These are phyloP conservation scores for Claviceps capensis DNA, from an alignment of 2,329 filamentous ascomycete genomes.

Conservation along the genomic window DNA sequence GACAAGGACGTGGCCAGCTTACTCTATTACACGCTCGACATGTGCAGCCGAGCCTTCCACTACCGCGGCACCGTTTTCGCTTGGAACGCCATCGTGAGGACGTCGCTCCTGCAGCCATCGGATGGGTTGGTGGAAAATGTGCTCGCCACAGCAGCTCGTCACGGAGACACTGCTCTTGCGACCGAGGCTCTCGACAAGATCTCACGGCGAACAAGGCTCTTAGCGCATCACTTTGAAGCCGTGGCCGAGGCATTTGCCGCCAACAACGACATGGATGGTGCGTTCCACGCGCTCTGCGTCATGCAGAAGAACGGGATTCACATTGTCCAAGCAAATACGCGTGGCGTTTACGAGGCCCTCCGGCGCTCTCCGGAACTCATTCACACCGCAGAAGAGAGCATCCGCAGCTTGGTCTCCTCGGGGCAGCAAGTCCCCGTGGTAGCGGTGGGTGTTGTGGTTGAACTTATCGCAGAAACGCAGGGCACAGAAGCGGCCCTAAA, in stretches of 20 bases:
- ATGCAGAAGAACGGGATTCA: conserved; percentile 46
- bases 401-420: conserved; percentile 36
- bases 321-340: conserved; percentile 45
- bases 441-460: conserved; percentile 20
- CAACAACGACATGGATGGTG: conserved; percentile 45
- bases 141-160: conserved; percentile 55
- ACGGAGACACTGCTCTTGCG: conserved; percentile 55
- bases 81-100: conserved; percentile 53
- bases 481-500: conserved; percentile 19
- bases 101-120: conserved; percentile 27
- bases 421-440: conserved; percentile 24
- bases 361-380: conserved; percentile 30
- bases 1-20: conserved; percentile 33
- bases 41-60: conserved; percentile 51
- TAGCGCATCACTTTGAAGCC: conserved; percentile 63
- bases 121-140: conserved; percentile 54
- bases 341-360: conserved; percentile 46
- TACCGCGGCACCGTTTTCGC: conserved; percentile 51
- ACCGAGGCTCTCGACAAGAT: conserved; percentile 50
- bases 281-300: conserved; percentile 56
- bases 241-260: conserved; percentile 58
- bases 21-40: conserved; percentile 62
- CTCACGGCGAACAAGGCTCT: conserved; percentile 31
- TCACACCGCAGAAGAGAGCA: conserved; percentile 36
- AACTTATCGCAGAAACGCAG: conserved; percentile 16